Percentiles rank a stretch among this genome's conserved stretches.
These are phyloP conservation scores for Pseudozyma flocculosa DNA, from an alignment of 1,284 basidiomycete species.

Conservation along the genomic window DNA sequence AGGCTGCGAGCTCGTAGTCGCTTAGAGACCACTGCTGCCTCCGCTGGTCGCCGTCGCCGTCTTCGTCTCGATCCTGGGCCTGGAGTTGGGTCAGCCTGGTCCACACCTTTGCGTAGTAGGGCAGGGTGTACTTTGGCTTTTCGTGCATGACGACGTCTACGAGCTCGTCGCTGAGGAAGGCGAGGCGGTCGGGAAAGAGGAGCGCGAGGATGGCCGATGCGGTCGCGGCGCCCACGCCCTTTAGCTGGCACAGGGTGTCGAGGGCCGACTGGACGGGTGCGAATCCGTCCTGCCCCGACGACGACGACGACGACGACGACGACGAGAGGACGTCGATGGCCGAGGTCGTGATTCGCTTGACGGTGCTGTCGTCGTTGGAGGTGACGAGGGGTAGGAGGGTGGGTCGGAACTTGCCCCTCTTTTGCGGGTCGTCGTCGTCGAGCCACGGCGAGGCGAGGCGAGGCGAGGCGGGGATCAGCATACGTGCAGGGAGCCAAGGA, in stretches of 20 bases:
- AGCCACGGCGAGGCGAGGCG: no score
- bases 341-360: background rate
- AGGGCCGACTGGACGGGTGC: background rate
- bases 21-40: background rate
- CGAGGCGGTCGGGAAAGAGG: conserved; percentile 1
- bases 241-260: conserved; percentile 7
- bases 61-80: background rate
- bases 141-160: background rate
- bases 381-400: conserved; percentile 9
- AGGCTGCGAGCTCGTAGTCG: no score
- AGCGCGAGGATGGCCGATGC: conserved; percentile 14
- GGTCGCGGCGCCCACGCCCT: conserved; percentile 29
- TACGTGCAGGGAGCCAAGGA: no score
- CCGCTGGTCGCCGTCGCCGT: background rate
- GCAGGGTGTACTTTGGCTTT: conserved; percentile 11
- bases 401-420: conserved; percentile 7
- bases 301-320: background rate
- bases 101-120: conserved; percentile 14
- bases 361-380: conserved; percentile 7
- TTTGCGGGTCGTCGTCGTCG: background rate
- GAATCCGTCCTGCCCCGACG: no score
- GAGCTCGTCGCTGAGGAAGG: conserved; percentile 19
- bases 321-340: conserved; percentile 1
- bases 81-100: no score
- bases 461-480: no score